Conservation (phyloP, 2,329 filamentous ascomycete species). For the Aspergillus sp. region DNA sequence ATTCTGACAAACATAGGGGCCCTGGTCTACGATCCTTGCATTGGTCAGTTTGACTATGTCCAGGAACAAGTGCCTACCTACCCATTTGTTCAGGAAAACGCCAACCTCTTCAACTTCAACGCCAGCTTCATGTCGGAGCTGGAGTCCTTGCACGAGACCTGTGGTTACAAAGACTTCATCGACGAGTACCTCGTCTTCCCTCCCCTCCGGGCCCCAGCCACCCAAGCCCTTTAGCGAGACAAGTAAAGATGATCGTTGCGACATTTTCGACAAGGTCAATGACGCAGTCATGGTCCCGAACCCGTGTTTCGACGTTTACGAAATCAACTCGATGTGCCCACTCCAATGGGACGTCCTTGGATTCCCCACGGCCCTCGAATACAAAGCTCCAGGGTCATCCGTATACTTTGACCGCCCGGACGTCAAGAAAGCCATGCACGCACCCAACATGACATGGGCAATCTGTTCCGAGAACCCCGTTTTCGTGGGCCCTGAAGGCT, state of each 20-base stretch:
- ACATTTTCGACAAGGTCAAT: conserved; percentile 54
- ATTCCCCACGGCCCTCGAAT: conserved; percentile 51
- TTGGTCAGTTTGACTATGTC: conserved; percentile 35
- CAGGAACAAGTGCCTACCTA: conserved; percentile 33
- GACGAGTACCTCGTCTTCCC: conserved; percentile 54
- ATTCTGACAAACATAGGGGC: conserved; percentile 29
- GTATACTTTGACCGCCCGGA: conserved; percentile 69
- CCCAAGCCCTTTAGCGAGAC: conserved; percentile 49
- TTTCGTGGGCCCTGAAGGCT: conserved; percentile 36
- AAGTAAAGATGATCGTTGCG: conserved; percentile 45
- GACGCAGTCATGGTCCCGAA: conserved; percentile 55
- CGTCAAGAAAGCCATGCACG: conserved; percentile 66
- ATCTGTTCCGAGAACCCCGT: conserved; percentile 36
- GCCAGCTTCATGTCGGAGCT: conserved; percentile 37
- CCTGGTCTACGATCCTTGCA: conserved; percentile 68
- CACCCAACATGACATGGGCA: conserved; percentile 36
- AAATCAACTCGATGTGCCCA: conserved; percentile 68
- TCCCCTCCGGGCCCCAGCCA: conserved; percentile 45
- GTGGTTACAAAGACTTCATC: conserved; percentile 43
- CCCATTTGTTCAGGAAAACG: conserved; percentile 39
- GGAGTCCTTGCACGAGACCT: conserved; percentile 30
- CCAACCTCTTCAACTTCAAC: conserved; percentile 43
- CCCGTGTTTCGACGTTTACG: conserved; percentile 76
- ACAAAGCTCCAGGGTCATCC: conserved; percentile 56
- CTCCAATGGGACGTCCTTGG: conserved; percentile 64